Base-by-base conservation (phyloP, 2,329 filamentous ascomycete species). In the Blumeriella jaapii region DNA sequence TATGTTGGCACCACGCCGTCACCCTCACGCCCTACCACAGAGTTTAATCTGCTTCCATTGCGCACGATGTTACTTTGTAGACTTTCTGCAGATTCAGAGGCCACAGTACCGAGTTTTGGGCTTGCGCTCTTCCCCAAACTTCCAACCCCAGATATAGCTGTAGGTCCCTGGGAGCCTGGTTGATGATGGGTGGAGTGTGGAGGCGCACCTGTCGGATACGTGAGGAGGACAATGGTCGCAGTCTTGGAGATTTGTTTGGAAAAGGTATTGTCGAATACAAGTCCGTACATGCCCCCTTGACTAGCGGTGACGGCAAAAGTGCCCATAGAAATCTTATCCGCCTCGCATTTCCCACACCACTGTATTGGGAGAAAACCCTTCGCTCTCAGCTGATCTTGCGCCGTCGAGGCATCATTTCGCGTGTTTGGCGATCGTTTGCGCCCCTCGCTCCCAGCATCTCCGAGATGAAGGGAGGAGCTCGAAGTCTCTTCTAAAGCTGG, bases 261-360 rank as follows among this genome's bases (percentile, higher is more conserved):
- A 57, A 98, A 98, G 17, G 91, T 98, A 55, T 98, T 98, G 71
- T 98, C 91, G 55, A 98, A 94, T 19, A 96, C 85, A 42, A 98
- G 67, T 38, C 87, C 91, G 56, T 93, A 98, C 74, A 94, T 95
- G 54, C 91, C 91, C 15, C 78, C 83, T 45, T 91, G 76, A 20
- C 75, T 76, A 6, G 64, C 53, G 1, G 65, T 64, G 15, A 96
- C 83, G 54, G 94, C 82, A 56, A 85, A 84, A 13, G 79, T 91
- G 19, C 89, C 91, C 59, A 89, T 85, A 13, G 84, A 82, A 32
- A 95, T 86, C 63, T 91, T 89, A 63, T 96, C 89, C 23, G 91
- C 87, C 61, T 96, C 89, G 59, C 86, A 96, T 66, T 89, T 94
- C 25, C 91, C 91, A 47, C 82, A 69, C 91, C 91, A 98, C 53